Evolutionary conservation across 164 flowering plant genomes (phyloP), one percentile per base, ranked within the genome.

Genomic region (Magnolia sinica): DNA sequence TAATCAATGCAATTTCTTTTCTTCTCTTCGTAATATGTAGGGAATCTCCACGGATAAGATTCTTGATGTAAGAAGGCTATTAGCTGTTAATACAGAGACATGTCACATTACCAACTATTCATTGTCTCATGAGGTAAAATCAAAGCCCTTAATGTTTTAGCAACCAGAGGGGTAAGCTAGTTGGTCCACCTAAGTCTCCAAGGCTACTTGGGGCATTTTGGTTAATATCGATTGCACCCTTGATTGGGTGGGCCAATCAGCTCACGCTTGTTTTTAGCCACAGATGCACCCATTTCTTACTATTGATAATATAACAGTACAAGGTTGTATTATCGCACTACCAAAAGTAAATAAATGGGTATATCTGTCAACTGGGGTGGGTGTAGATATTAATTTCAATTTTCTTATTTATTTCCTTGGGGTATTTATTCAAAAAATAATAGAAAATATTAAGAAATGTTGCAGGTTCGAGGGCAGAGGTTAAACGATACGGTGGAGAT

Each of bases 31-130:
- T 49, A 8, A 49, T 19, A 2, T 87, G 82, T 74, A 96, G 99
- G 99, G 99, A 22, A 96, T 96, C 76, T 93, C 99, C 51, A 96
- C 98, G 69, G 99, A 96, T 74, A 93, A 85, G 88, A 90, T 96
- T 74, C 83, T 96, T 10, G 99, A 94, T 87, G 92, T 91, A 51
- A 89, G 84, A 78, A 90, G 80, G 77, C 84, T 92, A 23, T 69
- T 96, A 82, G 97, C 91, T 22, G 84, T 78, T 14, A 85, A 96
- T 82, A 91, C 89, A 50, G 92, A 93, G 67, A 92, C 98, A 13
- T 96, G 99, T 81, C 95, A 96, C 68, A 83, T 96, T 8, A 96
- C 98, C 64, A 90, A 91, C 80, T 96, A 90, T 74, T 92, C 97
- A 49, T 74, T 95, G n/a, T 82, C 92, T 51, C 98, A 95, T 74